Evolutionary conservation across 129 eudicot species (phyloP), one percentile per base, ranked within the genome.

Genomic region (Heracleum sosnowskyi): DNA sequence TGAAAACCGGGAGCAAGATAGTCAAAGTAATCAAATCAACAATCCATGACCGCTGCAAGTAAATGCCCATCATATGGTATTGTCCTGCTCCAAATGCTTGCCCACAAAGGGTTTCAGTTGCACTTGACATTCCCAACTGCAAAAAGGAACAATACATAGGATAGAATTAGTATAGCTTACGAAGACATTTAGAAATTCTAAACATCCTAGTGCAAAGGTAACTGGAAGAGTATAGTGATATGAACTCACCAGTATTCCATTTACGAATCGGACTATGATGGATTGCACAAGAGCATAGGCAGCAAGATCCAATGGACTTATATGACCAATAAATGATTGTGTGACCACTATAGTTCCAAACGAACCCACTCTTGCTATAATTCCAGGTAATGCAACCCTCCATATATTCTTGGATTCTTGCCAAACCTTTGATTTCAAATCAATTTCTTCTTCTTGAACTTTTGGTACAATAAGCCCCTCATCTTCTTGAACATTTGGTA

Each of bases 121-220:
- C 90, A 81, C 96, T 90, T 28, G 96, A 86, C 96, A 88, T 91
- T 83, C 96, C 96, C 47, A 91, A 74, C 96, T 91, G 86, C 49
- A 69, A 28, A 42, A 42, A 53, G 7, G 37, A n/a, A 33, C 46
- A 71, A 36, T 9, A 4, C 26, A 28, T 40, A 41, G 15, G 34
- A 41, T 40, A 4, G 2, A 22, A 72, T 11, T 11, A 69, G 3
- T 13, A 44, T 11, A 24, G 7, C 9, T 36, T 18, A 7, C 9
- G 10, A 35, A 36, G 74, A 36, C 44, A 15, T 15, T 1, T 1
- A 69, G 2, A 69, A 35, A 36, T 5, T 17, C 15, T 35, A 15
- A 7, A 71, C 3, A 24, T 35, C 28, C 45, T 16, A 17, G 11
- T 40, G 24, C 16, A 36, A 9, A 70, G 26, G 53, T 26, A 41